These are phyloP conservation scores for Diaporthe ampelina DNA, from an alignment of 2,329 filamentous ascomycete species.

Conservation along the genomic window DNA sequence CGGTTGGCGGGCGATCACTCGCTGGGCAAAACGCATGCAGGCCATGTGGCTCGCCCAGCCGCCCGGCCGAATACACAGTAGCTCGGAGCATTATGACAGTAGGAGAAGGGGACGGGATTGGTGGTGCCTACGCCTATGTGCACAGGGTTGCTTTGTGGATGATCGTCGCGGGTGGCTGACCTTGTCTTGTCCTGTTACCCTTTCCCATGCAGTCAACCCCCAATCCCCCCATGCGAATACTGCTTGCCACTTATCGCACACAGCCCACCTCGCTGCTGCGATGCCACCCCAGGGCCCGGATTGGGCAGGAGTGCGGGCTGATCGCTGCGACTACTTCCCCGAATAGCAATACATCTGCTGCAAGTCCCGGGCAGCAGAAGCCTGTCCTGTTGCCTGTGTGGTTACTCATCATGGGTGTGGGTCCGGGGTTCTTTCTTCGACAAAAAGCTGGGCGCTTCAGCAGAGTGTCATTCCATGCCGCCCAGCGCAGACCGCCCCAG, in stretches of 20 bases:
- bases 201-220: constrained; percentile 4
- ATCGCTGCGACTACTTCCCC: neutral
- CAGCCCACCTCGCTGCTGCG: neutral
- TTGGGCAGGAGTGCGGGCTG: constrained; percentile 10
- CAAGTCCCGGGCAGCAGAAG: neutral
- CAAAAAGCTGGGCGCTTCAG: constrained; percentile 22
- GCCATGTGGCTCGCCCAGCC: constrained; percentile 14
- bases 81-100: neutral
- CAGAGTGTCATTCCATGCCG: neutral
- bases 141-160: neutral
- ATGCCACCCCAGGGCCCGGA: constrained; percentile 8
- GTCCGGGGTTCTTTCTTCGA: neutral
- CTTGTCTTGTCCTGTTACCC: neutral
- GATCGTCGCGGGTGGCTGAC: constrained; percentile 23
- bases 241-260: neutral
- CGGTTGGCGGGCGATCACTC: constrained; percentile 15
- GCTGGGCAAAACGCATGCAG: neutral
- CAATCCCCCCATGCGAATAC: neutral
- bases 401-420: constrained; percentile 3
- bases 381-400: neutral
- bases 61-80: constrained; percentile 31
- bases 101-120: neutral
- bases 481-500: constrained; percentile 2
- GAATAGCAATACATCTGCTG: neutral
- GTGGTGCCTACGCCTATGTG: neutral